phyloP scores from a whole-genome alignment of 768 basidiomycete genomes.

The Naganishia vishniacii region DNA sequence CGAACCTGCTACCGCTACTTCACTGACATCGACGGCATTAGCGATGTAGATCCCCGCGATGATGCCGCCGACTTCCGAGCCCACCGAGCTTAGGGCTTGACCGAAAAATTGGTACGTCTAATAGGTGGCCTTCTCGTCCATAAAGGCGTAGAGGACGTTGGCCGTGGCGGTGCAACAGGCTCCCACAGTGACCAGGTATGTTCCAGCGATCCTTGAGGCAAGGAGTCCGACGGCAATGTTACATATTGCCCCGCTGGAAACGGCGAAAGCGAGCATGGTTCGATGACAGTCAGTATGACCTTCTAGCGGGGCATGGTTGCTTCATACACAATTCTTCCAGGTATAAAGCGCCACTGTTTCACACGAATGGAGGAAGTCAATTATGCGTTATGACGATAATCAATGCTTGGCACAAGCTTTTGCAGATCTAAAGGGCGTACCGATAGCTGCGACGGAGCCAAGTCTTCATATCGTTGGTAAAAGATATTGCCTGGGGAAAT shows the following conservation, averaged over 20 bases:
- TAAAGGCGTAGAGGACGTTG: conserved; percentile 32
- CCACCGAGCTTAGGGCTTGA: conserved; percentile 31
- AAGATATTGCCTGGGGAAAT: no score
- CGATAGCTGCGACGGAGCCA: conserved; percentile 27
- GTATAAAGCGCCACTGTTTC: conserved; percentile 6
- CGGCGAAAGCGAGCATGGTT: neutral
- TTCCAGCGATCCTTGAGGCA: conserved; percentile 27
- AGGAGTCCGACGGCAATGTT: conserved; percentile 25
- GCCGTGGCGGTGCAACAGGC: conserved; percentile 23
- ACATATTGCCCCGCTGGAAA: neutral
- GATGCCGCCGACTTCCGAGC: conserved; percentile 31
- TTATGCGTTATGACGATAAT: neutral
- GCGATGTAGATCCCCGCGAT: conserved; percentile 32
- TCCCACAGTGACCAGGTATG: conserved; percentile 27
- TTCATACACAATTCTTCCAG: neutral
- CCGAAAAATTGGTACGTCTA: conserved; percentile 36
- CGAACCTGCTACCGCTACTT: conserved; percentile 35
- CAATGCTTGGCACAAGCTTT: neutral
- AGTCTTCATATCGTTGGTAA: conserved; percentile 35
- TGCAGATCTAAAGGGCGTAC: neutral
- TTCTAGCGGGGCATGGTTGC: no score
- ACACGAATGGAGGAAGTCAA: neutral
- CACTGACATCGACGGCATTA: conserved; percentile 31
- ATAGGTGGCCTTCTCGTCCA: conserved; percentile 32
- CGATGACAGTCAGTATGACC: no score